Percentiles rank a stretch among this genome's conserved stretches.
Conservation (phyloP, 805 yeast species). For the Starmerella cellae region DNA sequence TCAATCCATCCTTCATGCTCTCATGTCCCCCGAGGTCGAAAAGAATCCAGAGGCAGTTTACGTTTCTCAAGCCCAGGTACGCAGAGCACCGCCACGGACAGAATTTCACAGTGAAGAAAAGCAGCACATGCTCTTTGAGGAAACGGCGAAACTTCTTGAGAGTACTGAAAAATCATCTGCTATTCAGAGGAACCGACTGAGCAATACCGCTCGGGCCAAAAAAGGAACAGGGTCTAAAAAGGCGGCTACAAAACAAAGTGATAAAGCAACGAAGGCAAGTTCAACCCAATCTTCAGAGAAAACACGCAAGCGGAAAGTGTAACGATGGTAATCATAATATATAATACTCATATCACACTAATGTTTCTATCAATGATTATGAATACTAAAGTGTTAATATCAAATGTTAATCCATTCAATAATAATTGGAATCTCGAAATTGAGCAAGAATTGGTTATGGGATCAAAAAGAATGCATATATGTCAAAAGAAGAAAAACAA, state of each 20-base stretch:
- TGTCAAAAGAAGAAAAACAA: too few relatives aligned
- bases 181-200: constrained; percentile 38
- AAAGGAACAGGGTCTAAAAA: constrained; percentile 5
- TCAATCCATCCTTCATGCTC: constrained; percentile 57
- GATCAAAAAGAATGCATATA: too few relatives aligned
- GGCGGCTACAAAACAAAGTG: constrained; percentile 7
- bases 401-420: too few relatives aligned
- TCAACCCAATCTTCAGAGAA: neutral
- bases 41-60: constrained; percentile 52
- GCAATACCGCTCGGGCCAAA: neutral
- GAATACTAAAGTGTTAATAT: too few relatives aligned
- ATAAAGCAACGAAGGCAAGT: neutral
- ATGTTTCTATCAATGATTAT: too few relatives aligned
- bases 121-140: constrained; percentile 47
- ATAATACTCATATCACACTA: too few relatives aligned
- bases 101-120: constrained; percentile 53
- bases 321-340: too few relatives aligned
- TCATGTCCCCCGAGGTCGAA: constrained; percentile 58
- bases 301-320: neutral
- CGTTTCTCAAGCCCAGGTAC: constrained; percentile 57
- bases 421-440: too few relatives aligned
- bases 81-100: constrained; percentile 36
- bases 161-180: constrained; percentile 61
- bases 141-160: constrained; percentile 45
- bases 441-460: too few relatives aligned